These are phyloP conservation scores for Ormosia semicastrata DNA, from an alignment of 306 rosid species.

Conservation along the genomic window DNA sequence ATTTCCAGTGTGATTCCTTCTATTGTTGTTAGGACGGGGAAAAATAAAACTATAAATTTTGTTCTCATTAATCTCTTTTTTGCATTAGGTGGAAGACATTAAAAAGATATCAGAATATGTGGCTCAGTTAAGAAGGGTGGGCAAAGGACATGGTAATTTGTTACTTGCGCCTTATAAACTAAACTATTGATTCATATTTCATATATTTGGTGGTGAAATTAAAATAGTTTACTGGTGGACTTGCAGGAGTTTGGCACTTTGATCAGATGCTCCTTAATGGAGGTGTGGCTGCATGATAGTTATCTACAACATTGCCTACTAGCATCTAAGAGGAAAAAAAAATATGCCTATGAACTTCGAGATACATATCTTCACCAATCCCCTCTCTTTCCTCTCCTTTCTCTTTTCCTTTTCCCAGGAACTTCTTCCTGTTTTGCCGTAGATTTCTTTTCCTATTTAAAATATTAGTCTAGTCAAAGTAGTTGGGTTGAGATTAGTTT, in stretches of 20 bases:
- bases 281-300: slow-evolving; percentile 21
- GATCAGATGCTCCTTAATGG: slow-evolving; percentile 41
- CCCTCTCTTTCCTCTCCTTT: background rate
- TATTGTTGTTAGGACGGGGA: background rate
- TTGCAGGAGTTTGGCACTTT: slow-evolving; percentile 49
- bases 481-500: background rate
- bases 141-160: slow-evolving; percentile 42
- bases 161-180: background rate
- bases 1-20: background rate
- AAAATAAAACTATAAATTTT: background rate
- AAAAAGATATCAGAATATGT: slow-evolving; percentile 41
- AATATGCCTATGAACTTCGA: background rate
- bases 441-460: background rate
- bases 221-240: background rate
- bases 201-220: background rate
- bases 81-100: slow-evolving; percentile 37
- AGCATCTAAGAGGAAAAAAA: background rate
- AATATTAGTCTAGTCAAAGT: background rate
- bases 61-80: background rate
- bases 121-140: slow-evolving; percentile 46
- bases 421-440: background rate
- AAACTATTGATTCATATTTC: background rate
- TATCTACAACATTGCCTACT: background rate
- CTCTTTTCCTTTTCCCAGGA: background rate
- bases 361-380: background rate